A percentile compares a stretch with the other conserved stretches of the same genome.
Conservation (phyloP, 306 rosid genomes). For the Heteromeles arbutifolia region DNA sequence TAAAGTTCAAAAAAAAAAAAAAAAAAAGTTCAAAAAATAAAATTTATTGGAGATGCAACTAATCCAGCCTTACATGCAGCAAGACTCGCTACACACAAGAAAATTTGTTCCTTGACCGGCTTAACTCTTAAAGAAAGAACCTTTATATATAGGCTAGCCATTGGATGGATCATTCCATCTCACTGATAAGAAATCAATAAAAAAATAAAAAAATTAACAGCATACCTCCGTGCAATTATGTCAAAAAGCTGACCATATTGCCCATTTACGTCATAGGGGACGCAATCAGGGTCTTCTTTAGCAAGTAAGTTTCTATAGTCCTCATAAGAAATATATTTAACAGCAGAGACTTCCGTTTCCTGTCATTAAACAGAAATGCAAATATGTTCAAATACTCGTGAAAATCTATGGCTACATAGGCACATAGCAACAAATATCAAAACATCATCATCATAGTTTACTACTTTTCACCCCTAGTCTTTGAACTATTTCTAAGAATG, state of each 20-base stretch:
- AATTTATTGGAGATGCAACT: not conserved
- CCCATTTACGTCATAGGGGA: conserved; percentile 70
- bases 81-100: not conserved
- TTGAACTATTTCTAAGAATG: not conserved
- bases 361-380: conserved; percentile 24
- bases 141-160: not conserved
- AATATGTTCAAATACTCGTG: conserved; percentile 1
- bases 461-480: not conserved
- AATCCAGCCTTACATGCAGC: not conserved
- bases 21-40: not conserved
- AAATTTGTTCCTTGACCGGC: not conserved
- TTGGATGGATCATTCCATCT: not conserved
- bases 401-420: not conserved
- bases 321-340: conserved; percentile 68
- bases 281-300: conserved; percentile 62
- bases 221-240: conserved; percentile 64
- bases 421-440: not conserved
- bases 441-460: not conserved
- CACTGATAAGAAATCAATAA: not conserved
- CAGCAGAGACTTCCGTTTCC: conserved; percentile 94
- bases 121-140: not conserved
- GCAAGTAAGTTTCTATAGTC: conserved; percentile 65
- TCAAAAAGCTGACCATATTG: conserved; percentile 74
- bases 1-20: not conserved
- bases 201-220: not conserved